Evolutionary conservation across 1,139 yeast genomes (phyloP).

Genomic region (Taphrina confusa): DNA sequence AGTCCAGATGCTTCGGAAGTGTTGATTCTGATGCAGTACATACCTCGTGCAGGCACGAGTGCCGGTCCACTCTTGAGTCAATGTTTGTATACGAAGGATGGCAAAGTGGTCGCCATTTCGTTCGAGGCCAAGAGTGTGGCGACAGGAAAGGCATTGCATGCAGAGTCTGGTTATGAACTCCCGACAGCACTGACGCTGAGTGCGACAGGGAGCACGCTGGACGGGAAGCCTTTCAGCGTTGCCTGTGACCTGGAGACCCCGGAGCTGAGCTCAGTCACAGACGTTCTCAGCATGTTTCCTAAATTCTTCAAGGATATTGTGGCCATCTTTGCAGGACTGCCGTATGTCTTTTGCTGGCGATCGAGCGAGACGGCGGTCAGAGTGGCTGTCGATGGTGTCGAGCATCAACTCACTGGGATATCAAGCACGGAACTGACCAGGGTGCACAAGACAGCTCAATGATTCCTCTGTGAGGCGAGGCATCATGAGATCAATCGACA

Average conservation of each 20-base stretch:
- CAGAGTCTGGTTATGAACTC: slow-evolving; percentile 17
- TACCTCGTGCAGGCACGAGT: slow-evolving; percentile 22
- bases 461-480: no score
- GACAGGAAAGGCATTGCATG: slow-evolving; percentile 3
- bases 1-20: slow-evolving; percentile 8
- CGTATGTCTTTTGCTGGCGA: slow-evolving; percentile 33
- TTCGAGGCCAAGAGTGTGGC: slow-evolving; percentile 5
- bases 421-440: slow-evolving; percentile 19
- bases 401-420: slow-evolving; percentile 1
- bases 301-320: slow-evolving; percentile 32
- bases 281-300: slow-evolving; percentile 32
- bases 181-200: background rate
- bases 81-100: slow-evolving; percentile 13
- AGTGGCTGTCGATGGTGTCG: slow-evolving; percentile 17
- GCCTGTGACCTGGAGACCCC: background rate
- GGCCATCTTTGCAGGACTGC: slow-evolving; percentile 30
- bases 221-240: slow-evolving; percentile 5
- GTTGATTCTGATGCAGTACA: slow-evolving; percentile 20
- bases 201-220: slow-evolving; percentile 16
- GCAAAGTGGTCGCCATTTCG: slow-evolving; percentile 22
- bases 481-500: no score
- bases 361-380: slow-evolving; percentile 1
- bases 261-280: slow-evolving; percentile 24
- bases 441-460: slow-evolving; percentile 13
- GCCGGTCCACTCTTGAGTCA: slow-evolving; percentile 5